These are phyloP conservation scores for Bretziella fagacearum DNA, from an alignment of 2,329 filamentous ascomycete genomes.

Conservation along the genomic window DNA sequence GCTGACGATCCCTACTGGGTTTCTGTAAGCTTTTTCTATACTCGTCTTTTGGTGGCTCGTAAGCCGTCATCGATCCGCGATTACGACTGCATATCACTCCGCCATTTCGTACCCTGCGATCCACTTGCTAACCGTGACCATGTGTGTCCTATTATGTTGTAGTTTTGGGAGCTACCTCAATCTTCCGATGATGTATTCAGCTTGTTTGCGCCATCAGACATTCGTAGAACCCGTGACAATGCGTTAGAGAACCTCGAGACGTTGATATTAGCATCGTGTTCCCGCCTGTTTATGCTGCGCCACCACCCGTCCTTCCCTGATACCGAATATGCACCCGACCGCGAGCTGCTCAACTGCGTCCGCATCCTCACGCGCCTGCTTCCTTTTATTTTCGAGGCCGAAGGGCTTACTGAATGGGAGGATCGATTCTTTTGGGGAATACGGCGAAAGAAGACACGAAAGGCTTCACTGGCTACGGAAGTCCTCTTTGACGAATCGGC, in stretches of 20 bases:
- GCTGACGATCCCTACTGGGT: constrained; percentile 87
- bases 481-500: constrained; percentile 69
- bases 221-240: constrained; percentile 71
- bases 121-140: not conserved
- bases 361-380: constrained; percentile 76
- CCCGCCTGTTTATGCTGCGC: constrained; percentile 62
- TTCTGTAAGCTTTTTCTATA: constrained; percentile 42
- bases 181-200: constrained; percentile 93
- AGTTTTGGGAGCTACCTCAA: constrained; percentile 98
- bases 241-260: constrained; percentile 82
- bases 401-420: constrained; percentile 70
- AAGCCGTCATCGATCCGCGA: no score
- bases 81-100: no score
- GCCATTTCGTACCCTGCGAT: not conserved
- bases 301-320: constrained; percentile 87
- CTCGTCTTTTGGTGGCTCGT: no score
- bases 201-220: constrained; percentile 76
- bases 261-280: constrained; percentile 66
- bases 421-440: constrained; percentile 82
- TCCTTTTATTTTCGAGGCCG: constrained; percentile 82
- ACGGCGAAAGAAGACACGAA: constrained; percentile 54
- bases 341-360: constrained; percentile 88
- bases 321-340: constrained; percentile 64
- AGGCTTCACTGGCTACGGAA: constrained; percentile 49
- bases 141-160: no score